Percentiles rank a stretch among this genome's conserved stretches.
These are phyloP conservation scores for Colletotrichum incanum DNA, from an alignment of 2,329 filamentous ascomycete species.

Conservation along the genomic window DNA sequence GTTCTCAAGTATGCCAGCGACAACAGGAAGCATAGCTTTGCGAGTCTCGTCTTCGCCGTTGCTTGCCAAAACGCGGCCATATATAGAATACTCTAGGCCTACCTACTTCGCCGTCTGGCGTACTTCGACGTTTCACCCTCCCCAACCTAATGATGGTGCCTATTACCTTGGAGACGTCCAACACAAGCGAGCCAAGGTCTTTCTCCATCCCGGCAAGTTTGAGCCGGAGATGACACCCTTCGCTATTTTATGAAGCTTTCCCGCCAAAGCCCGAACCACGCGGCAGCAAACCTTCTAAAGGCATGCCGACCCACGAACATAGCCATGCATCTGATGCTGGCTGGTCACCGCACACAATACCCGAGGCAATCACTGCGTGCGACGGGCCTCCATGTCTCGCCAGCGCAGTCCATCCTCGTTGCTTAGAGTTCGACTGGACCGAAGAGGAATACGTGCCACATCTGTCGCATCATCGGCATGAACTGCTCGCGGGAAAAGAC, in stretches of 20 bases:
- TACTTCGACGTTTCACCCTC: not conserved
- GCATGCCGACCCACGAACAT: slow-evolving; percentile 15
- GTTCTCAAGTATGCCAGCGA: not conserved
- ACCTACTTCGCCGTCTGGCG: not conserved
- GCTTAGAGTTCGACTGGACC: not conserved
- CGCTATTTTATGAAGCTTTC: slow-evolving; percentile 1
- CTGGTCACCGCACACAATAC: not conserved
- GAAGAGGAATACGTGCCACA: not conserved
- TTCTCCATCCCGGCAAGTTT: slow-evolving; percentile 20
- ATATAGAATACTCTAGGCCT: not conserved
- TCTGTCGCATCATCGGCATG: slow-evolving; percentile 19
- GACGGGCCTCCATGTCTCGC: not conserved
- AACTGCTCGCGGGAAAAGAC: slow-evolving; percentile 20
- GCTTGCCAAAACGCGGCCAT: not conserved
- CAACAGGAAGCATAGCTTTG: not conserved
- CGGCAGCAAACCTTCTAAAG: slow-evolving; percentile 18
- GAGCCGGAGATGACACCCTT: slow-evolving; percentile 25
- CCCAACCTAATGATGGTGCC: not conserved
- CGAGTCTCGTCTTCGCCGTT: not conserved
- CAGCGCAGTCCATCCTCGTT: slow-evolving; percentile 11
- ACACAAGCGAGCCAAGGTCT: slow-evolving; percentile 8
- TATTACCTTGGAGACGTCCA: not conserved
- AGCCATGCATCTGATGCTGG: not conserved
- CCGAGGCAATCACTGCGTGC: not conserved
- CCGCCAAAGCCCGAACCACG: not conserved